Evolutionary conservation across 2,329 filamentous ascomycete genomes (phyloP), one percentile per base, ranked within the genome.

Genomic region (Teratosphaeria zuluensis): DNA sequence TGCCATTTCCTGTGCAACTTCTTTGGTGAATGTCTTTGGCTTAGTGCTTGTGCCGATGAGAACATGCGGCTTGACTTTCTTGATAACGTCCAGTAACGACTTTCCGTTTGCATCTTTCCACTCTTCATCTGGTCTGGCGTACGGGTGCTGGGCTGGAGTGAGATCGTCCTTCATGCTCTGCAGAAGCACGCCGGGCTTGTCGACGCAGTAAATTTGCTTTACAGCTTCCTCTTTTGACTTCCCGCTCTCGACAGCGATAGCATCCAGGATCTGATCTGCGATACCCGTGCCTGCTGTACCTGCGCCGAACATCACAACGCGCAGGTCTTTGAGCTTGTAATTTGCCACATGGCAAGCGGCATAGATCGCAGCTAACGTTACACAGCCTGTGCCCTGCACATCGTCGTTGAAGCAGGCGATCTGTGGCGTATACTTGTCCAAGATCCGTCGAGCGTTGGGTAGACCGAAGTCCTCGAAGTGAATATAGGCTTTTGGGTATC

Each of bases 361-460:
- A 77, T 90, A 84, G 62, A 95, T 86, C 1, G 88, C 90, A 0
- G 90, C 90, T 0, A 95, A 80, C 0, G 91, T 92, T 0, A 95
- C 90, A 60, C 89, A 92, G 0, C 90, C 91, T 0, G 91, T 95
- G 1, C 90, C 91, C 72, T 95, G 90, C 0, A 95, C 85, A 70
- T 95, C 90, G 59, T 95, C 91, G 67, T 95, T 95, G 78, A 96
- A 95, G 71, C 90, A 95, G 0, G 90, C 80, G 7, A 92, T 86
- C 55, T 87, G 69, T 0, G 85, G 80, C 0, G 86, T 82, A 66
- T 94, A 95, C 38, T 79, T 81, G 60, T 95, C 88, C 0, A 95
- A 78, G 2, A 95, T 82, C 3, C 88, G 82, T 32, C 88, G 80
- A 0, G 89, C 88, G 67, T 95, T 95, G 1, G 73, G 73, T 0